Percentiles rank a stretch among this genome's conserved stretches.
Conservation (phyloP, 495 filamentous ascomycete species). For the Geoglossum glabrum region DNA sequence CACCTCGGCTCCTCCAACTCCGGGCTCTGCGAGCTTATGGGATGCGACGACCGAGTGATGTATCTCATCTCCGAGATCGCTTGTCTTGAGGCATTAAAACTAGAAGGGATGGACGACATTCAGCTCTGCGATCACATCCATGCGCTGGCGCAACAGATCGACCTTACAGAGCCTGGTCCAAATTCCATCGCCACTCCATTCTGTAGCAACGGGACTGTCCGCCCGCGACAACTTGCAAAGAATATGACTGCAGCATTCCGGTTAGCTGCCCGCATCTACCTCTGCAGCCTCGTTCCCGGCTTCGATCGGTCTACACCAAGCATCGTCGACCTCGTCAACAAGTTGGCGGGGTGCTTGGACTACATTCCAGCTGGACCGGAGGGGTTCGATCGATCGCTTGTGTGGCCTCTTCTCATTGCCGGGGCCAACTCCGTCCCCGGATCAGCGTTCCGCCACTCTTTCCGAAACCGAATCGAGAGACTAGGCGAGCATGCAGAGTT, state of each 20-base stretch:
- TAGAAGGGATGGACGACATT: slow-evolving; percentile 61
- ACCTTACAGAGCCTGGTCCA: slow-evolving; percentile 41
- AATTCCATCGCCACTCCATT: slow-evolving; percentile 18
- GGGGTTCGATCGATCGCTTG: slow-evolving; percentile 77
- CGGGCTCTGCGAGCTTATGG: slow-evolving; percentile 85
- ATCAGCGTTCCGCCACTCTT: slow-evolving; percentile 45
- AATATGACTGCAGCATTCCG: slow-evolving; percentile 85
- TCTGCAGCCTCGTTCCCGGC: slow-evolving; percentile 81
- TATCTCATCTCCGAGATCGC: slow-evolving; percentile 95
- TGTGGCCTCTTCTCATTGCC: slow-evolving; percentile 80
- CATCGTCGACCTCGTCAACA: slow-evolving; percentile 52
- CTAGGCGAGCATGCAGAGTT: slow-evolving; percentile 57
- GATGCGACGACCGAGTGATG: slow-evolving; percentile 94
- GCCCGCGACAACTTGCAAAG: slow-evolving; percentile 57
- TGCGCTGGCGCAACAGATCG: slow-evolving; percentile 61
- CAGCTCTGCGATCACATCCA: slow-evolving; percentile 69
- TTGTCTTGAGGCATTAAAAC: slow-evolving; percentile 77
- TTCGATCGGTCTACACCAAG: slow-evolving; percentile 50
- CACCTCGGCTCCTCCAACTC: slow-evolving; percentile 51
- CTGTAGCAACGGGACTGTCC: slow-evolving; percentile 46
- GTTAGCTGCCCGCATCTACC: slow-evolving; percentile 79
- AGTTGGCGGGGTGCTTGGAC: slow-evolving; percentile 47
- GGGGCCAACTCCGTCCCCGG: slow-evolving; percentile 49
- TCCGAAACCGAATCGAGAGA: slow-evolving; percentile 45
- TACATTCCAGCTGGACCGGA: slow-evolving; percentile 60